Evolutionary conservation across 441 rosid genomes (phyloP).

Genomic region (Arabidopsis hybrid): DNA sequence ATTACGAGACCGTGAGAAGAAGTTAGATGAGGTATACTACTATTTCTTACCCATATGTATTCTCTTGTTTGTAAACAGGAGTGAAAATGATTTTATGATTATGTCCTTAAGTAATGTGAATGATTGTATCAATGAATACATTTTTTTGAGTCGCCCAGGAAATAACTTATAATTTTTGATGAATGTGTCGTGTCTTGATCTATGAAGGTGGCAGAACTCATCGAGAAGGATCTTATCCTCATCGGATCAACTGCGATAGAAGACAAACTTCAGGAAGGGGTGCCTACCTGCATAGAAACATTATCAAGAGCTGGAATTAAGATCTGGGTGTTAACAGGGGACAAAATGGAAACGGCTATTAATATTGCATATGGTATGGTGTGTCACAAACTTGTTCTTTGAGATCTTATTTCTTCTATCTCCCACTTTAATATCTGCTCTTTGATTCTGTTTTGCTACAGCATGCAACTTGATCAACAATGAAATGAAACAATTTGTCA

Average conservation of each 20-base stretch:
- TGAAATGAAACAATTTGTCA: constrained; percentile 94
- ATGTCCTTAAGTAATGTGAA: not conserved
- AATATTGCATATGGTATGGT: constrained; percentile 94
- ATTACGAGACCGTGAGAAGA: constrained; percentile 97
- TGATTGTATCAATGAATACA: constrained; percentile 11
- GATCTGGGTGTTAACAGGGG: constrained; percentile 99
- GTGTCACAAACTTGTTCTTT: constrained; percentile 32
- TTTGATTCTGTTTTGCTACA: constrained; percentile 51
- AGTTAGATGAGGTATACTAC: constrained; percentile 83
- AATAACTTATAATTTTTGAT: constrained; percentile 22
- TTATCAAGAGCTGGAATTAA: constrained; percentile 99
- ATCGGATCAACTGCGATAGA: constrained; percentile 99
- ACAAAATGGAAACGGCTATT: constrained; percentile 99
- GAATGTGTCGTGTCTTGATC: constrained; percentile 31
- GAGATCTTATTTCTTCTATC: constrained; percentile 23
- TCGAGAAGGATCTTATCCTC: constrained; percentile 90
- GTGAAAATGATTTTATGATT: not conserved
- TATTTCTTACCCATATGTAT: not conserved
- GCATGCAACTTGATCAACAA: constrained; percentile 98
- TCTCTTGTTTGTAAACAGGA: constrained; percentile 40
- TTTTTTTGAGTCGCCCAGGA: constrained; percentile 11
- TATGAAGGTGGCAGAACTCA: constrained; percentile 90
- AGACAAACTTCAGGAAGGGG: constrained; percentile 99
- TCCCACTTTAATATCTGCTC: constrained; percentile 34
- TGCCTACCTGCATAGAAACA: constrained; percentile 96